A percentile compares a stretch with the other conserved stretches of the same genome.
Evolutionary conservation across 2,329 filamentous ascomycete genomes (phyloP).

Genomic region (Sordariomycetes sp.): DNA sequence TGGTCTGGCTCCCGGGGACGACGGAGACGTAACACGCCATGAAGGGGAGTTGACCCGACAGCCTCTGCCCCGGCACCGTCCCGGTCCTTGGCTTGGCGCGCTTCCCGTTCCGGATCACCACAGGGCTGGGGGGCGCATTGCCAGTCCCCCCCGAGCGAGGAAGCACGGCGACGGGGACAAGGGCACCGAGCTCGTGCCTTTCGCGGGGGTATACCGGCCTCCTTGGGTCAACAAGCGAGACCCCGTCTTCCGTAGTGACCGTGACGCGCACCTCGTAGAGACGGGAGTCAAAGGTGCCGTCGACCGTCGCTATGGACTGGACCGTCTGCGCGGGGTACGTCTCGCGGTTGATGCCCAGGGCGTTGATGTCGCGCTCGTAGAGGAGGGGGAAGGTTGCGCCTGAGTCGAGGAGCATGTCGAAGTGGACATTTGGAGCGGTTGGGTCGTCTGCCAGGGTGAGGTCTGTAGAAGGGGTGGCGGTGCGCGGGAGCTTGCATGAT

Average conservation of each 20-base stretch:
- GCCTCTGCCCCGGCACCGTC: constrained; percentile 8
- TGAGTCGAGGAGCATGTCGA: constrained; percentile 24
- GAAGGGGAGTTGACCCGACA: constrained; percentile 28
- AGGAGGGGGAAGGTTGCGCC: constrained; percentile 27
- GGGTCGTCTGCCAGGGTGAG: constrained; percentile 3
- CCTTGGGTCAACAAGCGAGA: constrained; percentile 12
- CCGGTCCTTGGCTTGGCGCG: neutral
- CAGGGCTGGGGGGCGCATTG: neutral
- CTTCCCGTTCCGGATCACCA: neutral
- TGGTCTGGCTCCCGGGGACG: constrained; percentile 18
- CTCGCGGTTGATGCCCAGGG: constrained; percentile 17
- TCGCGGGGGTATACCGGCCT: constrained; percentile 9
- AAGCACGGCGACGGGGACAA: constrained; percentile 8
- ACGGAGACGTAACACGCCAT: constrained; percentile 24
- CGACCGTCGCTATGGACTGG: constrained; percentile 10
- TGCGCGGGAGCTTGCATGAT: no score
- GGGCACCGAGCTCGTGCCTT: constrained; percentile 7
- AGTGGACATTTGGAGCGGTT: constrained; percentile 14
- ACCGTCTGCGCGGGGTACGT: constrained; percentile 22
- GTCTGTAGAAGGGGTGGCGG: neutral
- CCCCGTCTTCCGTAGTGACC: constrained; percentile 13
- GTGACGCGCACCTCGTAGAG: constrained; percentile 21
- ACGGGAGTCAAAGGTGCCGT: constrained; percentile 7
- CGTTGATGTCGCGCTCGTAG: constrained; percentile 17
- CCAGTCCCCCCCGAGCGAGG: neutral